A percentile compares a stretch with the other conserved stretches of the same genome.
Evolutionary conservation across 805 yeast species (phyloP).

Genomic region (Wickerhamomyces xylosicus): DNA sequence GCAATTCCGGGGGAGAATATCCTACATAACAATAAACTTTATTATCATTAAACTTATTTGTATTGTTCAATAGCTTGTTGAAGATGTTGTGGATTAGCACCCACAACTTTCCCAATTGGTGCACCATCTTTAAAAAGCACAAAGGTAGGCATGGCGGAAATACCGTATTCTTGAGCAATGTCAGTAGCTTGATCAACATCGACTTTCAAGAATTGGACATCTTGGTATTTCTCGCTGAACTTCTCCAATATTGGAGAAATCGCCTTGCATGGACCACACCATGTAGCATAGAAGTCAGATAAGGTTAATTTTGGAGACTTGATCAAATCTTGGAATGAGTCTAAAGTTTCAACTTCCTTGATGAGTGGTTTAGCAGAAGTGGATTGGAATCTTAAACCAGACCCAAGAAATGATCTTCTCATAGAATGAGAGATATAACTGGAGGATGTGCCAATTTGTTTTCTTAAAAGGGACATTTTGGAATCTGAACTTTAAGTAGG

Average conservation of each 20-base stretch:
- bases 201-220: conserved; percentile 54
- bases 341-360: conserved; percentile 22
- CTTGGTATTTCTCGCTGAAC: conserved; percentile 25
- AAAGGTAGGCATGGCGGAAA: conserved; percentile 74
- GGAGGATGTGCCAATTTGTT: too few species aligned
- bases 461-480: too few species aligned
- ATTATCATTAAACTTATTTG: conserved; percentile 6
- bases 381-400: conserved; percentile 6
- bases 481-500: too few species aligned
- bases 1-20: neutral
- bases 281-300: conserved; percentile 59
- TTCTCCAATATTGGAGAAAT: conserved; percentile 47
- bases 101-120: conserved; percentile 46
- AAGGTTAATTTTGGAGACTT: conserved; percentile 33
- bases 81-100: conserved; percentile 38
- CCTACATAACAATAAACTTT: neutral
- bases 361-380: conserved; percentile 13
- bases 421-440: too few species aligned
- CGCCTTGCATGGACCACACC: conserved; percentile 80
- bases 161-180: conserved; percentile 48
- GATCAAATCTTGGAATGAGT: conserved; percentile 27
- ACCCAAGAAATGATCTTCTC: too few species aligned
- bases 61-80: conserved; percentile 22
- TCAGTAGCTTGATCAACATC: conserved; percentile 60
- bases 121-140: conserved; percentile 48